These are phyloP conservation scores for Orobanche coerulescens DNA, from an alignment of 257 asterid species.

Conservation along the genomic window DNA sequence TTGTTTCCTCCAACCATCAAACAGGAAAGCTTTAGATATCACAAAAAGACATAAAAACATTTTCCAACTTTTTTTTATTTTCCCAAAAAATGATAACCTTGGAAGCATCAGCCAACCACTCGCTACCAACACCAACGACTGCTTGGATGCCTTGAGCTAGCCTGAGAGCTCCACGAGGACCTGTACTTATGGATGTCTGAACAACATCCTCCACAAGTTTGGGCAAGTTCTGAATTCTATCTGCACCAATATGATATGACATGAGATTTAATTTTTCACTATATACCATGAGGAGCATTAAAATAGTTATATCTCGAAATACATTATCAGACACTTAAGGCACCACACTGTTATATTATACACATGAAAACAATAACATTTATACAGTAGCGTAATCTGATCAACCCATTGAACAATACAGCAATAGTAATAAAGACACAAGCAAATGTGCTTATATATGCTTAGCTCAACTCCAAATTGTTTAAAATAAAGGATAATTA, in stretches of 20 bases:
- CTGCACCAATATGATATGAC: slow-evolving; percentile 32
- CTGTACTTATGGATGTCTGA: slow-evolving; percentile 87
- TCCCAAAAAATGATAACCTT: slow-evolving; percentile 41
- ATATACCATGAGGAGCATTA: not conserved
- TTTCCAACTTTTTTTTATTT: not conserved
- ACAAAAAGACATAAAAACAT: not conserved
- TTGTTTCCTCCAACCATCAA: not conserved
- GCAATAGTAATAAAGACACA: not conserved
- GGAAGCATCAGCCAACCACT: slow-evolving; percentile 87
- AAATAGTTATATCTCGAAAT: not conserved
- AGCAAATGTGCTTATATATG: too few species aligned
- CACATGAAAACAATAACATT: not conserved
- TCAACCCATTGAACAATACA: not conserved
- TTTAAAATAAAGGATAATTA: too few species aligned
- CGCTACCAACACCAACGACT: slow-evolving; percentile 86
- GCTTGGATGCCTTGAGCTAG: slow-evolving; percentile 98
- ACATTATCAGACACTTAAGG: not conserved
- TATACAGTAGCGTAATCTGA: not conserved
- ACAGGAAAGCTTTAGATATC: not conserved
- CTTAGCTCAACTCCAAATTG: not conserved
- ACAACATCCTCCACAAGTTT: slow-evolving; percentile 85
- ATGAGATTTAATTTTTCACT: not conserved
- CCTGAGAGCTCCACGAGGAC: slow-evolving; percentile 95
- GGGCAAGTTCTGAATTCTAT: slow-evolving; percentile 71
- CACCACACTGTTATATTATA: not conserved